Evolutionary conservation across 306 rosid species (phyloP), one percentile per base, ranked within the genome.

Genomic region (Dalbergia oliveri): DNA sequence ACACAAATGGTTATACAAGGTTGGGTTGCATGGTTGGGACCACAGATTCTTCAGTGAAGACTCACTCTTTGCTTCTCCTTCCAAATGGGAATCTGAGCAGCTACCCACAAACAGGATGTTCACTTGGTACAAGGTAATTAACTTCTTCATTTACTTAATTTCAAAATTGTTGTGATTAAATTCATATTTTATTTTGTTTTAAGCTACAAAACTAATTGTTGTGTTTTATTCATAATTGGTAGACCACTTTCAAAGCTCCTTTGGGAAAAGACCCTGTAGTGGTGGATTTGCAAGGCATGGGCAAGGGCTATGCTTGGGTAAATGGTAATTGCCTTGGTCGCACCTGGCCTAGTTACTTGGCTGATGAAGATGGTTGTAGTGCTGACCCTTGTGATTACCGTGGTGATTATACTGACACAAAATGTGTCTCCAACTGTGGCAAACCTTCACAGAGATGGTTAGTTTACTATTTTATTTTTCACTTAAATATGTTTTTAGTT

Each of bases 161-260:
- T 81, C 31, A 10, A 44, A 67, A 23, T 4, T 26, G 31, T 18
- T 65, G 26, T 53, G 47, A 12, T 45, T 16, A 23, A 53, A 26
- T 26, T 26, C 31, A 26, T 26, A 2, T 26, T 26, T 26, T 26
- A 26, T 26, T 26, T 26, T 26, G 31, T 26, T 26, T 26, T 26
- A 26, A 26, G 3, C 1, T 26, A 2, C 31, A 26, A 26, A 26
- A 26, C 31, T 50, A 13, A 21, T 3, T 26, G 31, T 1, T 26
- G 3, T 26, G 31, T 26, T 26, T 26, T 1, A 26, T 26, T 26
- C 3, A 26, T 26, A 26, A 26, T 26, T 26, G 31, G 31, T 26
- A 89, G 88, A 81, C 90, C 1, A 80, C 88, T 12, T 91, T 91
- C 82, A 82, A 89, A 70, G 84, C 92, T 56, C 94, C 94, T 15